Conservation (phyloP, 805 yeast species). For the Ogataea saltuana region DNA sequence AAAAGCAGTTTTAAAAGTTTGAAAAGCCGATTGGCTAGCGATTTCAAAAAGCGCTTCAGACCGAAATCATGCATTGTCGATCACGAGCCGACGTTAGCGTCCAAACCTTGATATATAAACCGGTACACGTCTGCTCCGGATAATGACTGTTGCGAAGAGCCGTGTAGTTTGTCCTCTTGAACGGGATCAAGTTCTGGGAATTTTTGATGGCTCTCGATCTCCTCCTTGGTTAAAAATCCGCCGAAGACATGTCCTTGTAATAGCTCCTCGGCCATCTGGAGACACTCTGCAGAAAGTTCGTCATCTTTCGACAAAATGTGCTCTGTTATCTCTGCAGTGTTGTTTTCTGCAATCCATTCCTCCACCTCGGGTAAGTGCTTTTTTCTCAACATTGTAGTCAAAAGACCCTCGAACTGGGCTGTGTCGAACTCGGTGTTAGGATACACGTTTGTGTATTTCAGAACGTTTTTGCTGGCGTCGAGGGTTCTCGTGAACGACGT, state of each 20-base stretch:
- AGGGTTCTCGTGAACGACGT: conserved; percentile 73
- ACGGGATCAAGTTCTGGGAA: conserved; percentile 35
- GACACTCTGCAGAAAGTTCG: conserved; percentile 70
- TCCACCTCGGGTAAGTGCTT: conserved; percentile 89
- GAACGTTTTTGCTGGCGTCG: conserved; percentile 55
- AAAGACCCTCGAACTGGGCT: conserved; percentile 74
- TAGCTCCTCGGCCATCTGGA: conserved; percentile 50
- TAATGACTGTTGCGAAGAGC: conserved; percentile 18
- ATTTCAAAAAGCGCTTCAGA: conserved; percentile 29
- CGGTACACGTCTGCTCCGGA: conserved; percentile 42
- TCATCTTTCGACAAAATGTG: conserved; percentile 46
- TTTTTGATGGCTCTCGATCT: conserved; percentile 36
- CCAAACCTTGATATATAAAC: conserved; percentile 48
- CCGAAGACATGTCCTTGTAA: conserved; percentile 60
- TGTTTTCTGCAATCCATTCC: conserved; percentile 64
- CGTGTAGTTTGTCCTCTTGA: conserved; percentile 8
- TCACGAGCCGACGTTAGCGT: conserved; percentile 18
- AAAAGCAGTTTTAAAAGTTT: conserved; percentile 43
- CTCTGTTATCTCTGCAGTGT: conserved; percentile 24
- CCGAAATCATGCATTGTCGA: background rate
- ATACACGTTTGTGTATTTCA: conserved; percentile 71
- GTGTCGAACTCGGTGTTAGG: conserved; percentile 88
- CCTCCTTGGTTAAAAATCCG: conserved; percentile 59
- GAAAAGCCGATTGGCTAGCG: conserved; percentile 43
- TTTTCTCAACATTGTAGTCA: conserved; percentile 83